Conservation (phyloP, 176 grass and related monocot genomes). For the Hordeum vulgare region DNA sequence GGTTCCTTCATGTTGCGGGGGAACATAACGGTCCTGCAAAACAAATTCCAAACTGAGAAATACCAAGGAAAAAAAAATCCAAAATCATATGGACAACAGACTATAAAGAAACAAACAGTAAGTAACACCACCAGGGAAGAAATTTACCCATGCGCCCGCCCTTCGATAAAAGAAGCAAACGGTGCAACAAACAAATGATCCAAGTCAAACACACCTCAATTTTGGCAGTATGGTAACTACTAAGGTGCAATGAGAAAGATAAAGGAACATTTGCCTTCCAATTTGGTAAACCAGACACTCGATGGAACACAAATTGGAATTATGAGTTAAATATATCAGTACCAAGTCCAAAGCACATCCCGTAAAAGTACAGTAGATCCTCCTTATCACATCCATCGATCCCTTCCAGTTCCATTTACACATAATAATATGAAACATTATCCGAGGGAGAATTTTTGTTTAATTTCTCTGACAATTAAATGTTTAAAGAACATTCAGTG, state of each 20-base stretch:
- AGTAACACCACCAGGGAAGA: neutral
- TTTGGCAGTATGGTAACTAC: neutral
- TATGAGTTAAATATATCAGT: conserved; percentile 9
- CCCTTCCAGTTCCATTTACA: neutral
- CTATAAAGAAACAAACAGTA: neutral
- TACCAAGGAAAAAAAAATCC: neutral
- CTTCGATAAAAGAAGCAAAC: neutral
- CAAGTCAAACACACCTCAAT: conserved; percentile 7
- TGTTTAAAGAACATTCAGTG: conserved; percentile 7
- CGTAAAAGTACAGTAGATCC: neutral
- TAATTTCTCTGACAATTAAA: neutral
- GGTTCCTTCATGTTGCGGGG: neutral
- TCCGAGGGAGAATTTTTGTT: neutral
- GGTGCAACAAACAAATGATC: neutral
- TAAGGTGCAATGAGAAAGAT: conserved; percentile 9
- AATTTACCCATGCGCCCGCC: neutral
- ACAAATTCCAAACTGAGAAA: neutral
- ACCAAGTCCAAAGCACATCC: neutral
- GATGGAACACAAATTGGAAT: neutral
- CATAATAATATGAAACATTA: conserved; percentile 12
- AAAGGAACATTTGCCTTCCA: conserved; percentile 2
- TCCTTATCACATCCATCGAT: neutral
- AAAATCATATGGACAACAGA: neutral
- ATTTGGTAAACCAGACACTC: neutral
- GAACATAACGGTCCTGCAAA: neutral